phyloP scores from a whole-genome alignment of 768 basidiomycete species.

The Collybia mongolica region DNA sequence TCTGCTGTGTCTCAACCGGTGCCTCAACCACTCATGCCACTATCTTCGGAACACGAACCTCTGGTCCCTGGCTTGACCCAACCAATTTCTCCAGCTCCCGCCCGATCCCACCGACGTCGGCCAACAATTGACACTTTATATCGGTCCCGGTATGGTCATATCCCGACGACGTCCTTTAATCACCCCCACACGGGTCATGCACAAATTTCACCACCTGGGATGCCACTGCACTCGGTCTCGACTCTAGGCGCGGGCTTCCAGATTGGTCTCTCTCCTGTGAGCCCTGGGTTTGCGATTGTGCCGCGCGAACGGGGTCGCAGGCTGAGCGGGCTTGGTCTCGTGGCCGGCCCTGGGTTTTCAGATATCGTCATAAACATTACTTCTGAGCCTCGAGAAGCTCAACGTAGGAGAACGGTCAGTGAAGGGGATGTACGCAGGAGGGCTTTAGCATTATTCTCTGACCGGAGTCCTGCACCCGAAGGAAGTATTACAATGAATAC shows the following conservation, averaged over 20 bases:
- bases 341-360: constrained; percentile 16
- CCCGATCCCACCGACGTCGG: not conserved
- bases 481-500: constrained; percentile 2
- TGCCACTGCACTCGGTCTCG: constrained; percentile 35
- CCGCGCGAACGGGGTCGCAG: constrained; percentile 51
- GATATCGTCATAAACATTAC: constrained; percentile 27
- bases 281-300: constrained; percentile 74
- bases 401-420: constrained; percentile 49
- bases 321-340: constrained; percentile 29
- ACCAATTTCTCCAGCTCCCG: not conserved
- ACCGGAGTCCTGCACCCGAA: constrained; percentile 8
- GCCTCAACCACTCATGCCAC: not conserved
- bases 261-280: constrained; percentile 73
- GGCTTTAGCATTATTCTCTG: constrained; percentile 7
- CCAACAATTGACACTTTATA: not conserved
- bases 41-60: not conserved
- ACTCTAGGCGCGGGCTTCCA: constrained; percentile 57
- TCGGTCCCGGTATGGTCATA: not conserved
- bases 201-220: constrained; percentile 20
- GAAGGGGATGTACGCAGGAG: constrained; percentile 40
- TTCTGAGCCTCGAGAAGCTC: constrained; percentile 13
- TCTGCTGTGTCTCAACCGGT: not conserved
- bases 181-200: not conserved
- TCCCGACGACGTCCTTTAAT: not conserved
- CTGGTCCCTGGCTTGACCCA: not conserved